phyloP scores from a whole-genome alignment of 805 yeast species.

The Middelhovenomyces tepae region DNA sequence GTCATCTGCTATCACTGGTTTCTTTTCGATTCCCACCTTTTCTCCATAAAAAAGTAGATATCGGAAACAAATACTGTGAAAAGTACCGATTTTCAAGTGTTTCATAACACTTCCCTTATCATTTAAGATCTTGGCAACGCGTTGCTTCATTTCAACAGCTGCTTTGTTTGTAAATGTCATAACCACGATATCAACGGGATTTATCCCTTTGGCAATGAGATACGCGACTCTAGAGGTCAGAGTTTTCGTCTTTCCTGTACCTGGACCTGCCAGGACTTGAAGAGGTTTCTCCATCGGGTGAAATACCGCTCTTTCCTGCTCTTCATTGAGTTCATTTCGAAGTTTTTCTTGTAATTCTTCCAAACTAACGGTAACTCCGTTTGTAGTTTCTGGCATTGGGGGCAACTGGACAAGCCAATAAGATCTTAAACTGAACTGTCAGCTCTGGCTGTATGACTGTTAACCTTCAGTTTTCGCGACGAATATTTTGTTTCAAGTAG shows the following conservation, averaged over 20 bases:
- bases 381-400: too few species aligned
- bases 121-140: constrained; percentile 34
- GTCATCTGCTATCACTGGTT: constrained; percentile 45
- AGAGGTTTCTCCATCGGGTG: too few species aligned
- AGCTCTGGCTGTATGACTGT: too few species aligned
- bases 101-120: constrained; percentile 29
- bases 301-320: too few species aligned
- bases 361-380: too few species aligned
- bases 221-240: constrained; percentile 71
- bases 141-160: constrained; percentile 69
- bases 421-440: too few species aligned
- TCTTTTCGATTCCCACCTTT: constrained; percentile 33
- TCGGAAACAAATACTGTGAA: constrained; percentile 71
- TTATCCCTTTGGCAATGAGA: constrained; percentile 43
- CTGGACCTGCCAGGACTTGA: constrained; percentile 58
- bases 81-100: constrained; percentile 67
- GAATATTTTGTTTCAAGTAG: too few species aligned
- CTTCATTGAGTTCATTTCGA: too few species aligned
- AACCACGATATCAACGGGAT: constrained; percentile 61
- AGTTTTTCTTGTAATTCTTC: too few species aligned
- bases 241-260: constrained; percentile 77
- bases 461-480: too few species aligned
- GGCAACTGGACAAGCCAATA: too few species aligned
- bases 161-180: constrained; percentile 94
- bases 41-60: constrained; percentile 49